phyloP scores from a whole-genome alignment of 441 rosid species.

The Croton setiger region DNA sequence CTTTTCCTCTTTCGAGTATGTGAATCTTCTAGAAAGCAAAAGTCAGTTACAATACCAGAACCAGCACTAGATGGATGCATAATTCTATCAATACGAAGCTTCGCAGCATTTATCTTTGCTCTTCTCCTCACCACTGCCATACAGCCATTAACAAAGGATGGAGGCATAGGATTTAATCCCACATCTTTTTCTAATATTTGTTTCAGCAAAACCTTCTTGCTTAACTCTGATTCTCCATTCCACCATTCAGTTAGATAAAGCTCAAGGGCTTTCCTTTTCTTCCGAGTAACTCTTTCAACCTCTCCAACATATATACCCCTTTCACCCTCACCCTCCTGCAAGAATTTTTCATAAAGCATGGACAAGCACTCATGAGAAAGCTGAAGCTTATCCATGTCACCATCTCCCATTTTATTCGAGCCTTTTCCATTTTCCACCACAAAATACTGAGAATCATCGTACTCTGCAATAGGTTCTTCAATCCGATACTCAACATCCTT shows the following conservation, averaged over 20 bases:
- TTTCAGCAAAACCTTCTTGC: conserved; percentile 65
- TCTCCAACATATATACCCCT: conserved; percentile 12
- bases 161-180: conserved; percentile 67
- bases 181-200: conserved; percentile 69
- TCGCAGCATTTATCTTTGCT: conserved; percentile 67
- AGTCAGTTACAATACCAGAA: conserved; percentile 7
- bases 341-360: conserved; percentile 42
- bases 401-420: conserved; percentile 9
- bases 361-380: conserved; percentile 51
- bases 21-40: conserved; percentile 12
- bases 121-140: conserved; percentile 45
- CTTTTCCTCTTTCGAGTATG: conserved; percentile 40
- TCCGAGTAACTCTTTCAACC: conserved; percentile 20
- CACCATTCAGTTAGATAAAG: conserved; percentile 58
- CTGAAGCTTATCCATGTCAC: conserved; percentile 28
- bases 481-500: conserved; percentile 35
- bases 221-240: conserved; percentile 71
- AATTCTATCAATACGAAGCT: conserved; percentile 49
- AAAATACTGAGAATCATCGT: conserved; percentile 31
- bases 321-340: conserved; percentile 29
- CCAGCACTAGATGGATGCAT: conserved; percentile 37
- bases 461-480: conserved; percentile 21
- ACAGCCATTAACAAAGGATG: conserved; percentile 57
- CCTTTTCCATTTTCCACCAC: conserved; percentile 27
- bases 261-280: conserved; percentile 23